Evolutionary conservation across 106 monocot species (phyloP), one percentile per base, ranked within the genome.

Genomic region (Acanthochlamys bracteata): DNA sequence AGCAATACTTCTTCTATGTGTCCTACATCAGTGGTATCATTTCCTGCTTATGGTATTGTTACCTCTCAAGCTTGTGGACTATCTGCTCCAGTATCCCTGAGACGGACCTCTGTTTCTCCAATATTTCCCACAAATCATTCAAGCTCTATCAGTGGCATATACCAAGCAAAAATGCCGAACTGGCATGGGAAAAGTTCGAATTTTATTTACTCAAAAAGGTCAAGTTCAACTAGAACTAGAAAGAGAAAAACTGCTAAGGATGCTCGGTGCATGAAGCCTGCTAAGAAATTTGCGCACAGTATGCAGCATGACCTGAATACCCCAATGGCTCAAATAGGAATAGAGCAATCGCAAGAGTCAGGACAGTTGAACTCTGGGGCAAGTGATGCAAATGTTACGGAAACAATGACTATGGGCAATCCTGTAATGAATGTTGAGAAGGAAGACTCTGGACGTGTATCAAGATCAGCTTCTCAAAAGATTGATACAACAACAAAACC

Each of bases 231-330:
- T 4, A 57, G 24, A 39, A 64, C 61, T 11, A 86, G 63, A 23
- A 85, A 78, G 64, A 73, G 78, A 46, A 52, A 59, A 22, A 21
- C 72, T 51, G 53, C 42, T 51, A 59, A 54, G 40, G 41, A 45
- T 60, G 66, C 52, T 73, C 69, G 51, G 15, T 19, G 69, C 17
- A 41, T 61, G 43, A 72, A 61, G 57, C 62, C 75, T 41, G 42
- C 25, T 33, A 86, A 86, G 63, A 81, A 75, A 21, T 42, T 66
- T 42, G 41, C 59, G 53, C 57, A 74, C 10, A 58, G n/a, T 26
- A 60, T 71, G 4, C 62, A 68, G 59, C 54, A 63, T 42, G 69
- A 77, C 43, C 25, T 61, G 39, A 69, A 67, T 59, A 16, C 51
- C 67, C 33, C 39, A 67, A 24, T 25, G 24, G 42, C 22, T 14